phyloP scores from a whole-genome alignment of 192 early-diverging fungal genomes.

The Rhizoclosmatium sp. region DNA sequence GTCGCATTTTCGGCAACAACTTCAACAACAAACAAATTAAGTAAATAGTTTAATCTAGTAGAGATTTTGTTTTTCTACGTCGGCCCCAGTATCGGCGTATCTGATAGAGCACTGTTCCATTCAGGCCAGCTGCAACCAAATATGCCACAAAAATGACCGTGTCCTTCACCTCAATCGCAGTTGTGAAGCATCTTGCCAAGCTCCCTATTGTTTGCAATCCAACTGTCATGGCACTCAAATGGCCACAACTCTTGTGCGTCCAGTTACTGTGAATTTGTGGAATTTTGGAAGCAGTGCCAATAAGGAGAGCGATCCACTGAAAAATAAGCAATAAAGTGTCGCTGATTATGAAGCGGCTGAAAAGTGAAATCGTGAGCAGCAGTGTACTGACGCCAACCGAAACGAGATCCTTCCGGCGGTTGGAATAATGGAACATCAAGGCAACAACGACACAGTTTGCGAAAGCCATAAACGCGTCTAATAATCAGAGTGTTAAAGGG shows the following conservation, averaged over 20 bases:
- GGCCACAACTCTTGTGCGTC: conserved; percentile 84
- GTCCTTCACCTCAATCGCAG: conserved; percentile 91
- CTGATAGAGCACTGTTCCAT: conserved; percentile 63
- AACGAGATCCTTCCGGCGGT: conserved; percentile 39
- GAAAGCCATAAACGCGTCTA: conserved; percentile 77
- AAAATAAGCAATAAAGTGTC: conserved; percentile 66
- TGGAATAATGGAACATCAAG: conserved; percentile 54
- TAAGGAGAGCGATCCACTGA: conserved; percentile 81
- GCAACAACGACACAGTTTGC: conserved; percentile 82
- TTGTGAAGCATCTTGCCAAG: conserved; percentile 89
- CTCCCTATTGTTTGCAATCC: conserved; percentile 90
- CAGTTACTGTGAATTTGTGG: conserved; percentile 92
- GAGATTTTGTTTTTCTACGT: conserved; percentile 20
- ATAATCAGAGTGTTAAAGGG: conserved; percentile 53
- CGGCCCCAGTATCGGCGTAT: conserved; percentile 42
- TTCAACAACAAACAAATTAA: too few relatives aligned
- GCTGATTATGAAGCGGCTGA: conserved; percentile 42
- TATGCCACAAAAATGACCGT: conserved; percentile 76
- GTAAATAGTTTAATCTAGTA: conserved; percentile 16
- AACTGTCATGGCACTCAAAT: conserved; percentile 90
- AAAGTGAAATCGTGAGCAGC: conserved; percentile 55
- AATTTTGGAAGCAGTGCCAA: conserved; percentile 82
- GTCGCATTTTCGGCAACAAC: neutral
- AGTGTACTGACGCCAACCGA: conserved; percentile 51
- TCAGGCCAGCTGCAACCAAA: conserved; percentile 76